Evolutionary conservation across 768 basidiomycete genomes (phyloP).

Genomic region (Agrocybe praecox): DNA sequence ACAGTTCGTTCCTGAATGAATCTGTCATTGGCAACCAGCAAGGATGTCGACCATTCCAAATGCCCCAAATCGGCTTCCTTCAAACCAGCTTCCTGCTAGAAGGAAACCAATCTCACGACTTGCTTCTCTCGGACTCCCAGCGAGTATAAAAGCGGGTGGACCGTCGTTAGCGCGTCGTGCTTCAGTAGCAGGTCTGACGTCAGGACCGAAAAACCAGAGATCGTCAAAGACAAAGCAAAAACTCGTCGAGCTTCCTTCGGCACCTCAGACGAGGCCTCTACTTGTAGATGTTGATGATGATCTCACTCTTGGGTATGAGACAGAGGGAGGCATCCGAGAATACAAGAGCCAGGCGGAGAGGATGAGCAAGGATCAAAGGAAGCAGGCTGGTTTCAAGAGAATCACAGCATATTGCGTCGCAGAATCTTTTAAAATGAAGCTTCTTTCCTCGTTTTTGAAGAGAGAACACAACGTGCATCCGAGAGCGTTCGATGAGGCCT

Average conservation of each 20-base stretch:
- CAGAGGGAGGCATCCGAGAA: slow-evolving; percentile 68
- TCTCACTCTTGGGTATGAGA: slow-evolving; percentile 62
- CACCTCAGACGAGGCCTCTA: slow-evolving; percentile 82
- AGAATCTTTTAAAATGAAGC: slow-evolving; percentile 83
- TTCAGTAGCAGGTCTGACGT: slow-evolving; percentile 40
- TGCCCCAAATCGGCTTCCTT: slow-evolving; percentile 24
- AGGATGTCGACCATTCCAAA: slow-evolving; percentile 3
- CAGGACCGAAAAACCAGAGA: slow-evolving; percentile 62
- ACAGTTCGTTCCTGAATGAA: not conserved
- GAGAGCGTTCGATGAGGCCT: slow-evolving; percentile 88
- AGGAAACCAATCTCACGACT: slow-evolving; percentile 31
- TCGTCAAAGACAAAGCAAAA: slow-evolving; percentile 92
- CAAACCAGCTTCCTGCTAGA: slow-evolving; percentile 27
- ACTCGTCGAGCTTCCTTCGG: slow-evolving; percentile 88
- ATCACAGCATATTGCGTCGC: slow-evolving; percentile 91
- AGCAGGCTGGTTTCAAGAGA: slow-evolving; percentile 77
- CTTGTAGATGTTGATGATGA: slow-evolving; percentile 42
- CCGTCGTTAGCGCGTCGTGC: slow-evolving; percentile 33
- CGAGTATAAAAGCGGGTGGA: slow-evolving; percentile 17
- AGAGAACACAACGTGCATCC: slow-evolving; percentile 90
- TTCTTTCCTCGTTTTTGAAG: slow-evolving; percentile 84
- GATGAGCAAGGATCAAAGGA: slow-evolving; percentile 85
- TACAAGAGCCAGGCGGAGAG: slow-evolving; percentile 85
- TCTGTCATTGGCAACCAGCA: not conserved
- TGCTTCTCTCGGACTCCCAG: slow-evolving; percentile 26